These are phyloP conservation scores for Thelephora aurantiotincta DNA, from an alignment of 768 basidiomycete genomes.

Conservation along the genomic window DNA sequence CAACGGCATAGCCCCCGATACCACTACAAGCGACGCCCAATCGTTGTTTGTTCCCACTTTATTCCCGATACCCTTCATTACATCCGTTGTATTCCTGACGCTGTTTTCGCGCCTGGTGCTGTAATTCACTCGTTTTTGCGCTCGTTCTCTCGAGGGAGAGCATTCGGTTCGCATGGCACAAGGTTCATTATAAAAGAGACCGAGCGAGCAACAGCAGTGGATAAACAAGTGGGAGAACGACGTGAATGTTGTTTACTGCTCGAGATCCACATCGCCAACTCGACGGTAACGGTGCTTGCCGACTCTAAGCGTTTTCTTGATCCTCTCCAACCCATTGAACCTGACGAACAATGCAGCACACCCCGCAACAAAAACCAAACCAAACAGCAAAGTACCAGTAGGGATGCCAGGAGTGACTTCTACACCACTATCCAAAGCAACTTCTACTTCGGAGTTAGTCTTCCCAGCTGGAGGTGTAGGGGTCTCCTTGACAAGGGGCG, in stretches of 20 bases:
- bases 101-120: constrained; percentile 3
- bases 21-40: constrained; percentile 4
- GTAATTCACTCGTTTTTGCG: constrained; percentile 1
- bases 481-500: constrained; percentile 9
- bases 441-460: not conserved
- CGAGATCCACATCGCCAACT: constrained; percentile 33
- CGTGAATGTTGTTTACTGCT: constrained; percentile 22
- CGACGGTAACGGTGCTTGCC: constrained; percentile 26
- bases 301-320: not conserved
- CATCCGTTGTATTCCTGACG: constrained; percentile 4
- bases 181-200: too few relatives aligned
- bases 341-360: not conserved
- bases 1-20: constrained; percentile 13
- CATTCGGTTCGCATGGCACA: too few relatives aligned
- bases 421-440: not conserved
- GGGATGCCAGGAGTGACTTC: not conserved
- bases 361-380: not conserved
- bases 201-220: not conserved
- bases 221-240: not conserved
- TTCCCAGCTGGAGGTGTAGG: not conserved
- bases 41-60: not conserved
- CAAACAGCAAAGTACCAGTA: not conserved
- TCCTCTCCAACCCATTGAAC: not conserved
- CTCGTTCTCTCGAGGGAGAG: not conserved
- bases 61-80: constrained; percentile 4